Evolutionary conservation across 202 grass and related monocot genomes (phyloP).

Genomic region (Schoenoplectus triqueter): DNA sequence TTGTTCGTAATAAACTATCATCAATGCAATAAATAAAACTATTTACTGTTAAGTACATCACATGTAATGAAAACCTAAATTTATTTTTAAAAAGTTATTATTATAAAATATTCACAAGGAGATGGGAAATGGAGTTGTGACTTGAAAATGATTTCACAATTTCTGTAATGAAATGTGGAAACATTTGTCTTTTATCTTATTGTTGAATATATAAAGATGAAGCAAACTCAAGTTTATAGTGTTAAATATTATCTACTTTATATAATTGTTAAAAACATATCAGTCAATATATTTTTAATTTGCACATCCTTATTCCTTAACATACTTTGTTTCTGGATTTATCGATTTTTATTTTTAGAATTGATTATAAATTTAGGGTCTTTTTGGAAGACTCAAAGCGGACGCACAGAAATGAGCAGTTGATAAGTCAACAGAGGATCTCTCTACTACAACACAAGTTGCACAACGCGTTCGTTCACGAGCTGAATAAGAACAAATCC

Average conservation of each 20-base stretch:
- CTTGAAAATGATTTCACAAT: background rate
- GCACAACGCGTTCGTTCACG: conserved; percentile 37
- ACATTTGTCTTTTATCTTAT: background rate
- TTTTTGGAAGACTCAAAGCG: too few species aligned
- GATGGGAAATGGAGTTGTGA: background rate
- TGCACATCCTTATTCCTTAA: background rate
- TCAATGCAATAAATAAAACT: background rate
- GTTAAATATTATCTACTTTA: background rate
- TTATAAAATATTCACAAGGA: background rate
- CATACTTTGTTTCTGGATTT: background rate
- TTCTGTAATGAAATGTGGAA: background rate
- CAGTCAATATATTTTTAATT: background rate
- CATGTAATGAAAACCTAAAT: background rate
- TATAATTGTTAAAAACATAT: background rate
- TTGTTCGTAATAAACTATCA: background rate
- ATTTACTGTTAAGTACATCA: background rate
- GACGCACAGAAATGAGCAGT: too few species aligned
- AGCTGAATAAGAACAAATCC: conserved; percentile 47
- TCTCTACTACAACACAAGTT: background rate
- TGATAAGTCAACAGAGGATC: background rate
- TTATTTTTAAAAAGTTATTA: background rate
- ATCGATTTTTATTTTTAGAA: background rate
- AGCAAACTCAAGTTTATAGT: background rate
- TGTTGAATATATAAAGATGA: background rate
- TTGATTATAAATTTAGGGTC: background rate